Evolutionary conservation across 352 stramenopile species (phyloP), one percentile per base, ranked within the genome.

Genomic region (Phytophthora pluvialis): DNA sequence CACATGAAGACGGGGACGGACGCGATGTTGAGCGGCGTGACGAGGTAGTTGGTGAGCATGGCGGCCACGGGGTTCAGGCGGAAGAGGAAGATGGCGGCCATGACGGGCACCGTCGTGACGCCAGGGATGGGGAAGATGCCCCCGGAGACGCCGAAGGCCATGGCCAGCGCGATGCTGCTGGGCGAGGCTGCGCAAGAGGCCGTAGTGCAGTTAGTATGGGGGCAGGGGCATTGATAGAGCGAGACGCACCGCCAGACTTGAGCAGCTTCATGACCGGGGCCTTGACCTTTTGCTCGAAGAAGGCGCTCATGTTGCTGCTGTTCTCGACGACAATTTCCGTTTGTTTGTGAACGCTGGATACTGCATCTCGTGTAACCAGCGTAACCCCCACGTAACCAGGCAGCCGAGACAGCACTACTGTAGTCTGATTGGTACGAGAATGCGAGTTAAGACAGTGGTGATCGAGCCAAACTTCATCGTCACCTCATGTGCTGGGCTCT

Each of bases 41-140:
- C 77, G 29, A 93, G 73, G 67, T 93, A 93, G 62, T 94, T 93
- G 3, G 83, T 91, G 55, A 93, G 80, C 86, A 94, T 93, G 26
- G 86, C 79, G 6, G 86, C 86, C 49, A 93, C 81, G 9, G 86
- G 78, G 49, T 94, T 94, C 29, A 94, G 70, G n/a, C 80, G 70
- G 60, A 94, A 90, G 48, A 91, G 64, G 65, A 90, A 89, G 52
- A 93, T 90, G 47, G 80, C 81, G 13, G 80, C 62, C 81, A 92
- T 91, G 28, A 91, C 79, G 8, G 84, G 86, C 29, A 94, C 60
- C 8, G 78, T 90, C 21, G 83, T 93, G 12, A 92, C 60, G 16
- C 86, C 86, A 32, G 83, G 83, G 45, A 94, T 80, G n/a, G 86
- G 86, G 59, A 94, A 93, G 29, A 94, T 81, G 25, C 86, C 82